Conservation (phyloP, 768 basidiomycete species). For the Rhizopogon rudus region DNA sequence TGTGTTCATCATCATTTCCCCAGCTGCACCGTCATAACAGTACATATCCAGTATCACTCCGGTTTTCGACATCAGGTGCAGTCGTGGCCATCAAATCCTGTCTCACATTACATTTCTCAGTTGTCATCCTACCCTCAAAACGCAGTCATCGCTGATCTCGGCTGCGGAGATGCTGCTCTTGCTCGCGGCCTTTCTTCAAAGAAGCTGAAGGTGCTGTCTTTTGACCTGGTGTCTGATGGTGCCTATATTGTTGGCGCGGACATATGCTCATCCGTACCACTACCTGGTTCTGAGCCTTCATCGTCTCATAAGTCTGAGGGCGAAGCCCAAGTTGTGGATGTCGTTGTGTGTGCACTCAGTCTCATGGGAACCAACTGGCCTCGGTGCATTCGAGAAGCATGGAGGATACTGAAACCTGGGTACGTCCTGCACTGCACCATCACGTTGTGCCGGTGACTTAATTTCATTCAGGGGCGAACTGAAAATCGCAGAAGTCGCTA, state of each 20-base stretch:
- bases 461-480: slow-evolving; percentile 59
- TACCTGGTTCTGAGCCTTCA: slow-evolving; percentile 71
- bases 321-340: slow-evolving; percentile 79
- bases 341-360: slow-evolving; percentile 90
- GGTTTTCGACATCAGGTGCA: slow-evolving; percentile 91
- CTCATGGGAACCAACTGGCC: slow-evolving; percentile 98
- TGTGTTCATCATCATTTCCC: slow-evolving; percentile 13
- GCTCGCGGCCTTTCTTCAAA: slow-evolving; percentile 69
- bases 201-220: slow-evolving; percentile 69
- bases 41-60: slow-evolving; percentile 70
- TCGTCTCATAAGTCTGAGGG: slow-evolving; percentile 37
- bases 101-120: slow-evolving; percentile 68
- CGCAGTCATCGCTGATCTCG: slow-evolving; percentile 86
- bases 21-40: slow-evolving; percentile 7
- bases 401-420: slow-evolving; percentile 82
- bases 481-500: slow-evolving; percentile 86
- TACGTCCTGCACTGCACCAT: slow-evolving; percentile 32
- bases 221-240: slow-evolving; percentile 72
- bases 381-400: slow-evolving; percentile 82
- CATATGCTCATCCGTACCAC: slow-evolving; percentile 70
- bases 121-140: slow-evolving; percentile 60
- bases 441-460: background rate
- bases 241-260: slow-evolving; percentile 87
- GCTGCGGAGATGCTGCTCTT: slow-evolving; percentile 91
- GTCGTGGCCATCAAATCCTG: slow-evolving; percentile 92